Evolutionary conservation across 2,329 filamentous ascomycete genomes (phyloP).

Genomic region (Penicillium sp.): DNA sequence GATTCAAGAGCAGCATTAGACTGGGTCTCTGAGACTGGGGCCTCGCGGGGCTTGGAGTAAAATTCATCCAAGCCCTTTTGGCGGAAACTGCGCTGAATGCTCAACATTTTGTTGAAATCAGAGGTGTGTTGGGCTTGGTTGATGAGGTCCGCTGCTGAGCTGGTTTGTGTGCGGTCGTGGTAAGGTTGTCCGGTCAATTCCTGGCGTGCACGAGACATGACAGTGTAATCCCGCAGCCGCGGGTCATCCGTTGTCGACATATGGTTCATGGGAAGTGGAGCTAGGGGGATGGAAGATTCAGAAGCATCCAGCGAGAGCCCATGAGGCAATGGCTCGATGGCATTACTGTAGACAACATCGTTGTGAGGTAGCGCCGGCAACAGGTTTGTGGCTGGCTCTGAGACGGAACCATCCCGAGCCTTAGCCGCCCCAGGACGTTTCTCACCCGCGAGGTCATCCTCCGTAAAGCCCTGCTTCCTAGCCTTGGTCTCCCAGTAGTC

Average conservation of each 20-base stretch:
- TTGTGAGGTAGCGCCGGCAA: slow-evolving; percentile 67
- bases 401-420: slow-evolving; percentile 75
- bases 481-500: slow-evolving; percentile 99
- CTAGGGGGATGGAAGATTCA: slow-evolving; percentile 58
- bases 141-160: slow-evolving; percentile 72
- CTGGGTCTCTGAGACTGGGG: slow-evolving; percentile 53
- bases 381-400: slow-evolving; percentile 60
- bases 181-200: slow-evolving; percentile 86
- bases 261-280: slow-evolving; percentile 81
- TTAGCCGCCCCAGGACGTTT: slow-evolving; percentile 92
- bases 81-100: slow-evolving; percentile 74
- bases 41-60: slow-evolving; percentile 81
- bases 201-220: slow-evolving; percentile 80
- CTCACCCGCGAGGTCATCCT: slow-evolving; percentile 92
- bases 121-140: slow-evolving; percentile 84
- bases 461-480: slow-evolving; percentile 94
- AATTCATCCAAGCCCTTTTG: slow-evolving; percentile 75
- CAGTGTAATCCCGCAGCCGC: slow-evolving; percentile 75
- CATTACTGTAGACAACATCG: slow-evolving; percentile 85
- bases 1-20: slow-evolving; percentile 33
- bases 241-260: slow-evolving; percentile 73
- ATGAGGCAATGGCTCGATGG: slow-evolving; percentile 65
- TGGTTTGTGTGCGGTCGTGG: slow-evolving; percentile 78
- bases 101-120: slow-evolving; percentile 84
- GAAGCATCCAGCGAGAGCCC: slow-evolving; percentile 69